Evolutionary conservation across 2,329 filamentous ascomycete species (phyloP).

Genomic region (Tolypocladium inflatum): DNA sequence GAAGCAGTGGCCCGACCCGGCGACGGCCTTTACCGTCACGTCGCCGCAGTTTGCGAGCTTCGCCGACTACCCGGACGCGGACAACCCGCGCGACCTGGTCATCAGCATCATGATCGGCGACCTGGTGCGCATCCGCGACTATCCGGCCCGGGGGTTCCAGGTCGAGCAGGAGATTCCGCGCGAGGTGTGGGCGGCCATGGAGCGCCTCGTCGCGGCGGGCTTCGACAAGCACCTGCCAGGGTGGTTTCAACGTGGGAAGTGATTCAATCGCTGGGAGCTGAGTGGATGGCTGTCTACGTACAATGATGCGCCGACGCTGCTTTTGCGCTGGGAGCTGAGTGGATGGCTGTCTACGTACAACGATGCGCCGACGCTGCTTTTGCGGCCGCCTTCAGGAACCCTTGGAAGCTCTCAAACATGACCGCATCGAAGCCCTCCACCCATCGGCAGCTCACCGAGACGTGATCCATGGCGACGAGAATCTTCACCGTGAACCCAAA

Average conservation of each 20-base stretch:
- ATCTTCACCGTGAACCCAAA: constrained; percentile 53
- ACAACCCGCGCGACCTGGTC: constrained; percentile 31
- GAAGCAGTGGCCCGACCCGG: constrained; percentile 32
- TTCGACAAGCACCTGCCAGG: constrained; percentile 27
- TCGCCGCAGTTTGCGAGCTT: constrained; percentile 26
- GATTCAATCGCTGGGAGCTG: too few species aligned
- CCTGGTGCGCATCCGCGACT: constrained; percentile 31
- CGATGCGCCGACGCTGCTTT: constrained; percentile 3
- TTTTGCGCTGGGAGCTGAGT: too few species aligned
- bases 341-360: too few species aligned
- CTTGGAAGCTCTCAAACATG: constrained; percentile 80
- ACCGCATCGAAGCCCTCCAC: constrained; percentile 62
- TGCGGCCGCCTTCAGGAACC: constrained; percentile 52
- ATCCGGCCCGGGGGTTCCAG: constrained; percentile 32
- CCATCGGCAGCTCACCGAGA: constrained; percentile 48
- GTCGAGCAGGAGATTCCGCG: constrained; percentile 31
- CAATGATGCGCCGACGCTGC: too few species aligned
- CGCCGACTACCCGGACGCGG: constrained; percentile 28
- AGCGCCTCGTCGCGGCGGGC: constrained; percentile 28
- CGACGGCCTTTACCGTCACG: constrained; percentile 26
- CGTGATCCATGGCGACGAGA: constrained; percentile 24
- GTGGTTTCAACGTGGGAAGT: too few species aligned
- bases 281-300: too few species aligned
- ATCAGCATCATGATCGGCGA: constrained; percentile 36
- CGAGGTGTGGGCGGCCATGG: constrained; percentile 30